Evolutionary conservation across 495 filamentous ascomycete genomes (phyloP), one percentile per base, ranked within the genome.

Genomic region (Pseudomonodictys pantanalensis): DNA sequence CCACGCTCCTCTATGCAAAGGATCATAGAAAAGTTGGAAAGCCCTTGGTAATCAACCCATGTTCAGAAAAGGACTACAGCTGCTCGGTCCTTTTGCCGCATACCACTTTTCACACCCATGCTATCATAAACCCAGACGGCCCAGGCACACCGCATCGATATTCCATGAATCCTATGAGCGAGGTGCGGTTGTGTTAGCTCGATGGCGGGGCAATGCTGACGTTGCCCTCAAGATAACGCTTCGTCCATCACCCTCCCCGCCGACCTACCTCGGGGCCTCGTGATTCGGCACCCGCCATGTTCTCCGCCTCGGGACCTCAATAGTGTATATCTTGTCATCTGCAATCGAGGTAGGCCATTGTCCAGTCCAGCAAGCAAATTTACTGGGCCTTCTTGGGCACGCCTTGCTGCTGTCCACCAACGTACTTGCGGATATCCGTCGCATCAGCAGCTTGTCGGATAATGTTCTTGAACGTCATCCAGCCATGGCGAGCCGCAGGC

Each of bases 401-500:
- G 43, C 72, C 67, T n/a, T 80, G 75, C 26, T 75, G 74, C 42
- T 78, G 71, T 18, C 80, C 82, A 57, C 77, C 73, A 52, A 83
- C 69, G 71, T 91, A 91, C 71, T 82, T 83, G 71, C 78, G 78
- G 61, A 90, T 65, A 67, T 97, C 90, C 15, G 92, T 95, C 26
- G 79, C 77, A 67, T 90, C 88, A 64, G 89, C 84, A 60, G 82
- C 91, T 74, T 90, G 84, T 67, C 81, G 78, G 33, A 86, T 78
- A 20, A 78, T 69, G 49, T 78, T 78, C 87, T 97, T 97, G 71
- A 90, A 78, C 33, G 76, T 73, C 52, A 88, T 88, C 93, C 93
- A 98, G 35, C 78, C 85, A 67, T 90, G 83, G 65, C 89, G 86
- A 44, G 82, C 87, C n/a, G 77, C 84, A 3, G 93, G 91, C 1